Percentiles rank a stretch among this genome's conserved stretches.
Conservation (phyloP, 75 land plant genomes). For the Cunninghamia lanceolata region DNA sequence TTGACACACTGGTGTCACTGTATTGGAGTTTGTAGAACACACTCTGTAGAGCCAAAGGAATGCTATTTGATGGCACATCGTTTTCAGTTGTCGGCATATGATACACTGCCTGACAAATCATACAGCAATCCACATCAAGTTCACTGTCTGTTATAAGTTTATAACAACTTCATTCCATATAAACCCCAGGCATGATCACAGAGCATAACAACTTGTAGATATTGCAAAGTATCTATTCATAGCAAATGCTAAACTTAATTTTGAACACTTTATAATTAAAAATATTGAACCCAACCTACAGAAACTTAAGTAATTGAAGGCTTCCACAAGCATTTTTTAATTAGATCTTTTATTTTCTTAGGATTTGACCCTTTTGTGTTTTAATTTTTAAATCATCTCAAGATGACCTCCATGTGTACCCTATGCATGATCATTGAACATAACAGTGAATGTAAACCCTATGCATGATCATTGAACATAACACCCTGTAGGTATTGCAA, state of each 20-base stretch:
- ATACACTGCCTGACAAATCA: slow-evolving; percentile 29
- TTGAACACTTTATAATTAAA: not conserved
- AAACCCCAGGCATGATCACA: not conserved
- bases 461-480: not conserved
- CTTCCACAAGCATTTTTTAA: too few species aligned
- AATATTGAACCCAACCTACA: not conserved
- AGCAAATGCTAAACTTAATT: not conserved
- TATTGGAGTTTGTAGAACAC: slow-evolving; percentile 60
- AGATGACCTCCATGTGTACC: too few species aligned
- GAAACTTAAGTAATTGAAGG: too few species aligned
- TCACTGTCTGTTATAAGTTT: not conserved
- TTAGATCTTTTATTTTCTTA: too few species aligned
- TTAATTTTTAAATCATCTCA: too few species aligned
- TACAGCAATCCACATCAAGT: not conserved
- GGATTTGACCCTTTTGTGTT: too few species aligned
- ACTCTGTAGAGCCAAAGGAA: slow-evolving; percentile 52
- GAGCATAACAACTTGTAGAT: not conserved
- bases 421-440: not conserved
- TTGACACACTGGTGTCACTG: slow-evolving; percentile 69
- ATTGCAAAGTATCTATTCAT: not conserved
- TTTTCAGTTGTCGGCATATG: slow-evolving; percentile 64
- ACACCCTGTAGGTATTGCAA: not conserved
- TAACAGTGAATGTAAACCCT: not conserved
- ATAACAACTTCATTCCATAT: not conserved
- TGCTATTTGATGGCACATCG: slow-evolving; percentile 52